Conservation (phyloP, 352 stramenopile genomes). For the Globisporangium orthogonon region DNA sequence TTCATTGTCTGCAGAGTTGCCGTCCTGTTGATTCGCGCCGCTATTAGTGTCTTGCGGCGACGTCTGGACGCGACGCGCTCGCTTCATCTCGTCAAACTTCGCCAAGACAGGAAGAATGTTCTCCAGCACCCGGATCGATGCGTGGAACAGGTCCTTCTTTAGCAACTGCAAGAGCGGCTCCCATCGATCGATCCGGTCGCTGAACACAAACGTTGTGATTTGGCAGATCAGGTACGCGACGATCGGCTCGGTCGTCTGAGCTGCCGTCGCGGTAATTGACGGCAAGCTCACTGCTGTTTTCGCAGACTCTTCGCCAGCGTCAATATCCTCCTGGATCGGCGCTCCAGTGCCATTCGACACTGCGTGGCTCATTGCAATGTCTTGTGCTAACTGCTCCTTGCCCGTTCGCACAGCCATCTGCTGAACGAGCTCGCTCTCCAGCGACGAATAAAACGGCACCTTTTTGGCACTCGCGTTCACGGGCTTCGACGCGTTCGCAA, state of each 20-base stretch:
- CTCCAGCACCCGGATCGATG: constrained; percentile 65
- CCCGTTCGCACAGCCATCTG: constrained; percentile 11
- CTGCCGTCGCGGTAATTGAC: constrained; percentile 31
- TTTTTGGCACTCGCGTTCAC: constrained; percentile 14
- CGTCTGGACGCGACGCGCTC: constrained; percentile 12
- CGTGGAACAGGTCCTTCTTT: constrained; percentile 51
- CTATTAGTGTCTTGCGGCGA: constrained; percentile 7
- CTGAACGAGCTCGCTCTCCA: constrained; percentile 33
- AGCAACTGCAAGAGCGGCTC: constrained; percentile 72
- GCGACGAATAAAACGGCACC: constrained; percentile 50
- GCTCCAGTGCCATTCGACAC: constrained; percentile 21
- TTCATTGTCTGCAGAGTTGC: neutral
- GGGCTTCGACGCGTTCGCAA: constrained; percentile 34
- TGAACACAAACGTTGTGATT: constrained; percentile 36
- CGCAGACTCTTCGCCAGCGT: constrained; percentile 1
- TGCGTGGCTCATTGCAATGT: constrained; percentile 2
- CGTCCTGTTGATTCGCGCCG: neutral
- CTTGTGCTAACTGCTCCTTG: constrained; percentile 2
- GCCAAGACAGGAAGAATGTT: constrained; percentile 68
- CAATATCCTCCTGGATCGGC: constrained; percentile 20
- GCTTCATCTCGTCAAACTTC: constrained; percentile 38
- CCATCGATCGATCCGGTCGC: constrained; percentile 72
- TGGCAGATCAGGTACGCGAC: constrained; percentile 85
- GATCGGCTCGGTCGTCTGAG: constrained; percentile 70
- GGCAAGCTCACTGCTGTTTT: constrained; percentile 15